A percentile compares a stretch with the other conserved stretches of the same genome.
Conservation (phyloP, 331 rosid genomes). For the Cydonia oblonga region DNA sequence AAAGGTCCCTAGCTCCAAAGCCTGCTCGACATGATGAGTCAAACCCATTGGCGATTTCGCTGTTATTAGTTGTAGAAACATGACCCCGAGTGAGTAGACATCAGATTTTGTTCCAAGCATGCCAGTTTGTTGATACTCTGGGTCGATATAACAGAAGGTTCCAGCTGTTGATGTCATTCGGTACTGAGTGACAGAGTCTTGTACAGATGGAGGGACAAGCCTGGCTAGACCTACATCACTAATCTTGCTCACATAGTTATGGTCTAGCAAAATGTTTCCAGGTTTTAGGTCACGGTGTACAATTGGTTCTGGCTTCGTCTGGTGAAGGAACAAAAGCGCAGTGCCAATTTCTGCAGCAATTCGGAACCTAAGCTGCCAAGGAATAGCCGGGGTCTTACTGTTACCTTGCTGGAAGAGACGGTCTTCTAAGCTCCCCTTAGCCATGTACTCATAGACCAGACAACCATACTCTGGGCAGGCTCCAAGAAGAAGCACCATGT, state of each 20-base stretch:
- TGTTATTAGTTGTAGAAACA: conserved; percentile 65
- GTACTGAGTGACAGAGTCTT: conserved; percentile 59
- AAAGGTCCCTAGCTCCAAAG: conserved; percentile 55
- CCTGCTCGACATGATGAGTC: conserved; percentile 45
- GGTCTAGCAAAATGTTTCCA: too few relatives aligned
- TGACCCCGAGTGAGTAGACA: conserved; percentile 61
- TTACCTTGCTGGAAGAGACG: conserved; percentile 30
- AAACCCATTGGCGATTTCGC: conserved; percentile 70
- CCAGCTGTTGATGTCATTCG: conserved; percentile 80
- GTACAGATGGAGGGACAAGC: conserved; percentile 78
- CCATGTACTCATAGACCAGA: too few relatives aligned
- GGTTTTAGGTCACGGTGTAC: conserved; percentile 13
- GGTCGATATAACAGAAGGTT: conserved; percentile 78
- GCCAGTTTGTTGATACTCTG: conserved; percentile 17
- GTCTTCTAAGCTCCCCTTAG: too few relatives aligned
- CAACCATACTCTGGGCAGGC: conserved; percentile 58
- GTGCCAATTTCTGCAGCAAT: conserved; percentile 87
- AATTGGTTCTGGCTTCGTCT: conserved; percentile 70
- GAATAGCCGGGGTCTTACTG: conserved; percentile 29
- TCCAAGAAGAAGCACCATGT: conserved; percentile 83
- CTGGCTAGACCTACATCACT: conserved; percentile 60
- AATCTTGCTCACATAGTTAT: too few relatives aligned
- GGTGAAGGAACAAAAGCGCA: conserved; percentile 71
- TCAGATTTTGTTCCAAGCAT: conserved; percentile 76
- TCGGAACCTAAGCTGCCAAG: conserved; percentile 69